phyloP scores from a whole-genome alignment of 805 yeast species.

The Kregervanrija delftensis region DNA sequence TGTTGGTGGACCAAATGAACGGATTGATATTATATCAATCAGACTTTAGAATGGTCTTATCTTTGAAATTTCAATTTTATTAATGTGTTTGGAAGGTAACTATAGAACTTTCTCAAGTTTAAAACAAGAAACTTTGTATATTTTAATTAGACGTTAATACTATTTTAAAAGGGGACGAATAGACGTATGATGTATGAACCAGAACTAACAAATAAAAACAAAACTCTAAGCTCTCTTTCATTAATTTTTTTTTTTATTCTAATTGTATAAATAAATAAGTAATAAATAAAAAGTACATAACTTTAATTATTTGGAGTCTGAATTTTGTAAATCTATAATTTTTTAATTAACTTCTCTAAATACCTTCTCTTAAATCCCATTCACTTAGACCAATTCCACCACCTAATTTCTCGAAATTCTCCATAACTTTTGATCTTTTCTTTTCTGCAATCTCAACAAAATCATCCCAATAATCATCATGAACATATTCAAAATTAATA shows the following conservation, averaged over 20 bases:
- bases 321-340: constrained; percentile 2
- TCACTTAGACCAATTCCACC: constrained; percentile 75
- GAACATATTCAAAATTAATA: constrained; percentile 78
- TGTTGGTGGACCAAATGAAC: constrained; percentile 92
- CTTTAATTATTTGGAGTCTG: background rate
- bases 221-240: background rate
- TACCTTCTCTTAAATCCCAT: constrained; percentile 56
- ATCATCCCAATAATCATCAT: constrained; percentile 74
- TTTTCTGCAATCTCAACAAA: constrained; percentile 51
- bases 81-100: constrained; percentile 92
- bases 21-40: constrained; percentile 90
- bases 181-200: background rate
- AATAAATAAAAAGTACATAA: no score
- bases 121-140: constrained; percentile 90
- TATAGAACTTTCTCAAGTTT: constrained; percentile 81
- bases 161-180: background rate
- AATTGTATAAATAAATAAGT: background rate
- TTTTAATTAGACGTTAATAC: constrained; percentile 63
- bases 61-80: no score
- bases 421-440: constrained; percentile 52
- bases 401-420: constrained; percentile 69
- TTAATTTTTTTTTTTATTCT: background rate
- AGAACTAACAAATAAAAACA: background rate
- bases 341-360: constrained; percentile 3
- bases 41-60: constrained; percentile 90